phyloP scores from a whole-genome alignment of 345 rosid genomes.

The Eucalyptus grandis region DNA sequence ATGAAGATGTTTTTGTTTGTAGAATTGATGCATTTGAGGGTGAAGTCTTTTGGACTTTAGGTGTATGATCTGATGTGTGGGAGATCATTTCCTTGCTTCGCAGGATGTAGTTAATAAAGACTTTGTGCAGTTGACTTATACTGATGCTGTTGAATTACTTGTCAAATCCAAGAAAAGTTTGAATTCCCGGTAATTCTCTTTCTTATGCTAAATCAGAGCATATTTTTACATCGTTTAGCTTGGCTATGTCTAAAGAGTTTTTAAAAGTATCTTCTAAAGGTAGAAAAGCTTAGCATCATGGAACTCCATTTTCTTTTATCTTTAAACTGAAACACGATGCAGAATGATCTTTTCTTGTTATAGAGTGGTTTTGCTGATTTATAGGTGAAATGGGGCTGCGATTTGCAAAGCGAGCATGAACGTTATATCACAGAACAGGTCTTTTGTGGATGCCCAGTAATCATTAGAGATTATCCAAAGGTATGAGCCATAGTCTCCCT shows the following conservation, averaged over 20 bases:
- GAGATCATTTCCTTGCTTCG: neutral
- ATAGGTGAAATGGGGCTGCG: conserved; percentile 96
- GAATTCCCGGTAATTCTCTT: conserved; percentile 65
- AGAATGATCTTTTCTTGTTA: neutral
- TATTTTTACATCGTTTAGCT: neutral
- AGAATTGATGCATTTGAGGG: neutral
- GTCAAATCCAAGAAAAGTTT: conserved; percentile 68
- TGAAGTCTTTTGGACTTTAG: neutral
- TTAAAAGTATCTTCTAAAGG: neutral
- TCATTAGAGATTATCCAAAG: conserved; percentile 95
- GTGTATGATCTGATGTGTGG: neutral
- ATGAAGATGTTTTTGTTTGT: neutral
- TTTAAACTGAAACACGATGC: neutral
- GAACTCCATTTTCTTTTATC: neutral
- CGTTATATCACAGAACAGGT: conserved; percentile 91
- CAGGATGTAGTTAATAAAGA: conserved; percentile 90
- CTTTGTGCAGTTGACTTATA: conserved; percentile 77
- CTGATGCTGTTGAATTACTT: conserved; percentile 86
- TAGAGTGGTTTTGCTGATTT: neutral
- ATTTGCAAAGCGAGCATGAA: conserved; percentile 98
- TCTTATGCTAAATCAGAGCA: neutral
- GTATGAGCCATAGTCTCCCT: conserved; percentile 3
- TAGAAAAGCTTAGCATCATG: neutral
- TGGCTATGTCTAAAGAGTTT: neutral
- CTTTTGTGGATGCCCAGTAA: conserved; percentile 78